Base-by-base conservation (phyloP, 371 early-diverging fungal species). In the Gilbertella persicaria region DNA sequence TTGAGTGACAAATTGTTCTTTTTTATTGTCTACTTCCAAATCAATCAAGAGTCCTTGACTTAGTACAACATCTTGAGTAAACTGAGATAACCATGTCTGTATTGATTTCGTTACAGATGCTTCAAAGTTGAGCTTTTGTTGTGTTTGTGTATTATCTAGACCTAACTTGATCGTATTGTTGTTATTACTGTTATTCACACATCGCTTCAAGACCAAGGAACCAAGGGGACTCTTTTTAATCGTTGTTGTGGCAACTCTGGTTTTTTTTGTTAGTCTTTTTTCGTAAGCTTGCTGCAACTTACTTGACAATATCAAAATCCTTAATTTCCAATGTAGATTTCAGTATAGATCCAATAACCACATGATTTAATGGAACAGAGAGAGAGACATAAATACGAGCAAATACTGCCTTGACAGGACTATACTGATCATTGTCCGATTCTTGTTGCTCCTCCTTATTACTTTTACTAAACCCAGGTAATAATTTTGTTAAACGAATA, bases 191-290 rank as follows among this genome's bases (percentile, higher is more conserved):
- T 54, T 47, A 4, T 60, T 36, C 4, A 55, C 58, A 28, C 57
- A 59, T 25, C 56, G 58, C 26, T 66, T 61, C 14, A 78, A 53
- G 14, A 71, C 47, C 13, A 78, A 20, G 4, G 71, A 55, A 16
- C 66, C 73, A 7, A 60, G 24, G 0, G 63, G 39, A 8, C 25
- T 63, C 19, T 60, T 66, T 55, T 73, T 75, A 21, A 55, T 46
- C 2, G 64, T 50, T 14, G 58, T 65, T 2, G 58, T 67, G 6
- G 82, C 71, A 14, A 84, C 35, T 39, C 80, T n/a, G n/a, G n/a
- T n/a, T n/a, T n/a, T n/a, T 4, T 42, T 17, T 13, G 5, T 20
- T 10, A 43, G 20, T 23, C 9, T 16, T 28, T 28, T n/a, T 16
- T 0, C 28, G 17, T 16, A 33, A 17, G 5, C 21, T 33, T 35